These are phyloP conservation scores for Beauveria caledonica DNA, from an alignment of 2,329 filamentous ascomycete species.

Conservation along the genomic window DNA sequence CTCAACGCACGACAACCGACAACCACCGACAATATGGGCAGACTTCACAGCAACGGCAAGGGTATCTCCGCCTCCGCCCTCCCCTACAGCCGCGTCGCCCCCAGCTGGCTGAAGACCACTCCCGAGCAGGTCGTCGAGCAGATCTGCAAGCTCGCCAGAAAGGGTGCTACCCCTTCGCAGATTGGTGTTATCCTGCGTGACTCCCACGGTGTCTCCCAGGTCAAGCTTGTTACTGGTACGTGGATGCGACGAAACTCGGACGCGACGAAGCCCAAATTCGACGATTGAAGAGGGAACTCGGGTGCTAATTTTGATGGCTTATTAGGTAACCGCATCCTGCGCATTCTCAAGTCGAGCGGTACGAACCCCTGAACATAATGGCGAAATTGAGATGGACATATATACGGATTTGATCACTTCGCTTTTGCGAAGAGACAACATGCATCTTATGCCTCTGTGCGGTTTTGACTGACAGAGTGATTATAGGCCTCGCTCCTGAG, in stretches of 20 bases:
- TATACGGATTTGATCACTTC: conserved; percentile 16
- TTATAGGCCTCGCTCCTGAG: conserved; percentile 93
- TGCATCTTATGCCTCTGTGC: conserved; percentile 65
- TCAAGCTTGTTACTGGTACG: conserved; percentile 94
- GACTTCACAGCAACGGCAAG: conserved; percentile 99
- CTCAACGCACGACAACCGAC: conserved; percentile 30
- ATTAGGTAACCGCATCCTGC: conserved; percentile 98
- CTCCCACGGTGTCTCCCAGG: conserved; percentile 95
- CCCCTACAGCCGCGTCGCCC: conserved; percentile 90
- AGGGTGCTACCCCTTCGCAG: conserved; percentile 97
- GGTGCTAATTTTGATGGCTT: conserved; percentile 29
- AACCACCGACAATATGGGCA: conserved; percentile 66
- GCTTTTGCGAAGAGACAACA: conserved; percentile 14
- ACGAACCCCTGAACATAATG: conserved; percentile 44
- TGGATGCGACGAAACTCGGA: conserved; percentile 11
- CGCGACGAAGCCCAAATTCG: not conserved
- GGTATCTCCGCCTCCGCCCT: conserved; percentile 93
- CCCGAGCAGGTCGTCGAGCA: conserved; percentile 98
- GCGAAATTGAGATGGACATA: conserved; percentile 20
- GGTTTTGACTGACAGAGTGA: conserved; percentile 94
- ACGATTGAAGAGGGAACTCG: not conserved
- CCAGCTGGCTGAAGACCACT: conserved; percentile 97
- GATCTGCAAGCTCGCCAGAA: conserved; percentile 98
- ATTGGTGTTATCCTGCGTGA: conserved; percentile 99
- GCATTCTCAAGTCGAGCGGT: conserved; percentile 97